Evolutionary conservation across 2,329 filamentous ascomycete species (phyloP).

Genomic region (Epichloe gansuensis): DNA sequence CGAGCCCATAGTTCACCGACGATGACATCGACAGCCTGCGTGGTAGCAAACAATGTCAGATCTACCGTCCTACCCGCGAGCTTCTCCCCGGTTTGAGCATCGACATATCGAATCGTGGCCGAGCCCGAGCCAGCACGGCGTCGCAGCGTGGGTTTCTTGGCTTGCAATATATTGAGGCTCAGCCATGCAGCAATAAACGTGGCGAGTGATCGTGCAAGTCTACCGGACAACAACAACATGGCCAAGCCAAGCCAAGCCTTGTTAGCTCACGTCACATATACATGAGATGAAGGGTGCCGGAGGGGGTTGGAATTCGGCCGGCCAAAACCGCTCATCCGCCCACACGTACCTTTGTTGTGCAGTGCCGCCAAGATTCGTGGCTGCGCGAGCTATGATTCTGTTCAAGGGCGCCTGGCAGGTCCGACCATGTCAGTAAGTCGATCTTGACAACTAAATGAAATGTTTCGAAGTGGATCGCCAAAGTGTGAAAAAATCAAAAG

Average conservation of each 20-base stretch:
- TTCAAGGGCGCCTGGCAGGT: conserved; percentile 17
- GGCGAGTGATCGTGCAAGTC: conserved; percentile 44
- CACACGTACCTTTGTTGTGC: conserved; percentile 15
- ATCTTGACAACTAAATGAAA: background rate
- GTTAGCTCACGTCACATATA: background rate
- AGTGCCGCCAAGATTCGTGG: conserved; percentile 12
- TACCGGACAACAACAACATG: conserved; percentile 14
- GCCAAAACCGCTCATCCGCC: background rate
- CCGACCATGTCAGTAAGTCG: conserved; percentile 8
- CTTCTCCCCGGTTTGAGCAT: conserved; percentile 9
- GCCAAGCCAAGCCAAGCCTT: background rate
- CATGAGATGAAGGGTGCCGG: background rate
- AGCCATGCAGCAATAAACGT: conserved; percentile 46
- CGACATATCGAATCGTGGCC: conserved; percentile 1
- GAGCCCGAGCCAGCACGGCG: conserved; percentile 15
- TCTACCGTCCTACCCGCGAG: conserved; percentile 64
- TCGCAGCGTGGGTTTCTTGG: conserved; percentile 27
- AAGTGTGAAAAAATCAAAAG: background rate
- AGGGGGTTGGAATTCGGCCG: background rate
- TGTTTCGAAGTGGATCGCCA: background rate
- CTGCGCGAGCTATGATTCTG: conserved; percentile 15
- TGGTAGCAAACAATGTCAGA: conserved; percentile 65
- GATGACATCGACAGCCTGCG: conserved; percentile 59
- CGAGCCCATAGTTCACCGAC: conserved; percentile 52
- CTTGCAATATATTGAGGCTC: conserved; percentile 44